These are phyloP conservation scores for Penicillium arizonense DNA, from an alignment of 495 filamentous ascomycete species.

Conservation along the genomic window DNA sequence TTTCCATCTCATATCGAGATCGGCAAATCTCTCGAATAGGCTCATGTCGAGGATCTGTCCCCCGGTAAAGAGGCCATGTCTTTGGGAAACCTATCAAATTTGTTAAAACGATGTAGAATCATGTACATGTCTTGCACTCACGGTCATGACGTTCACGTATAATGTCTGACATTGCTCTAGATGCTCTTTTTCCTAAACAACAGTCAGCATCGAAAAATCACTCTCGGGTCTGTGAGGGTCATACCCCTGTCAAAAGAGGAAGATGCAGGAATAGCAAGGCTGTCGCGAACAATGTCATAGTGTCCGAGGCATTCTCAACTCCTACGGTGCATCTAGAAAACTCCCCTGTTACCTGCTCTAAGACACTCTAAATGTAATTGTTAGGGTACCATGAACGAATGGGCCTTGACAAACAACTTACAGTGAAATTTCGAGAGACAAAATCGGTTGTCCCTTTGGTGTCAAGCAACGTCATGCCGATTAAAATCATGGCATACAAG, in stretches of 20 bases:
- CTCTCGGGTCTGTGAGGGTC: not conserved
- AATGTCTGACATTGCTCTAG: constrained; percentile 48
- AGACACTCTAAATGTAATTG: constrained; percentile 25
- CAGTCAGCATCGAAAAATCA: constrained; percentile 11
- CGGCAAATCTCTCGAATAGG: constrained; percentile 44
- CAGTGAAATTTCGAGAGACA: constrained; percentile 45
- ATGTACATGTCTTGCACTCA: constrained; percentile 18
- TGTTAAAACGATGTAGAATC: not conserved
- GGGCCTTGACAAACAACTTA: constrained; percentile 11
- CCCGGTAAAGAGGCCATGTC: constrained; percentile 51
- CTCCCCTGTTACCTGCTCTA: constrained; percentile 42
- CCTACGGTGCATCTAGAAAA: constrained; percentile 38
- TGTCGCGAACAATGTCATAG: constrained; percentile 47
- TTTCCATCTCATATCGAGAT: constrained; percentile 52
- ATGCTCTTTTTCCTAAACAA: constrained; percentile 40
- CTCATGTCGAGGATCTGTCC: constrained; percentile 45
- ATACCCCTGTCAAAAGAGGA: constrained; percentile 50
- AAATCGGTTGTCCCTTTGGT: constrained; percentile 49
- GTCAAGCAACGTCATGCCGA: constrained; percentile 50
- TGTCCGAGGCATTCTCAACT: constrained; percentile 32
- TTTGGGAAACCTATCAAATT: constrained; percentile 42
- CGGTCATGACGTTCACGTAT: constrained; percentile 51
- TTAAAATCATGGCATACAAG: constrained; percentile 51
- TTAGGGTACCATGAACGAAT: constrained; percentile 2
- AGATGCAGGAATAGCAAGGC: constrained; percentile 47